Evolutionary conservation across 2,329 filamentous ascomycete genomes (phyloP).

Genomic region (Penicillium sp.): DNA sequence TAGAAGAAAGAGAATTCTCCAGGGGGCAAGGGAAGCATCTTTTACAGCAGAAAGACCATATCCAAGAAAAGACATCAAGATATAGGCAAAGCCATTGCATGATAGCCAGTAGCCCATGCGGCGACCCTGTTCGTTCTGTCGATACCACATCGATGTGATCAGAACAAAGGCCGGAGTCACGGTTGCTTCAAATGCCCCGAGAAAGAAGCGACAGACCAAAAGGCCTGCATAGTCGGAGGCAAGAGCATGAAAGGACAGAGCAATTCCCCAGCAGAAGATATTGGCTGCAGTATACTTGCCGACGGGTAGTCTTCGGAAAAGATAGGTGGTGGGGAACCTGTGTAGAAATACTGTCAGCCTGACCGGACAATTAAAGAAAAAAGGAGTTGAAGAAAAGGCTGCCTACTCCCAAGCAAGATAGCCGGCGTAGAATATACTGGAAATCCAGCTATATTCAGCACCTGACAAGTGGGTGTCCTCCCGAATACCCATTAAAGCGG

Average conservation of each 20-base stretch:
- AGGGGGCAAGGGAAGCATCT: constrained; percentile 1
- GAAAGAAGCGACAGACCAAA: constrained; percentile 24
- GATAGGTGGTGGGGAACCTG: constrained; percentile 52
- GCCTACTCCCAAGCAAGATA: constrained; percentile 51
- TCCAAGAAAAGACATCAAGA: constrained; percentile 11
- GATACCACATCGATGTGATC: constrained; percentile 27
- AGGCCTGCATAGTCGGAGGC: constrained; percentile 24
- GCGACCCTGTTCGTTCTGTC: constrained; percentile 14
- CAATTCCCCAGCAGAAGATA: constrained; percentile 26
- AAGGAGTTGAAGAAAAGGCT: background rate
- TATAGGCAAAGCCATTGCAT: constrained; percentile 21
- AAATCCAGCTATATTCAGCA: constrained; percentile 55
- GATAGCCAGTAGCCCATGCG: constrained; percentile 21
- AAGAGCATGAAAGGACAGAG: constrained; percentile 18
- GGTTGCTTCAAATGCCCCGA: constrained; percentile 59
- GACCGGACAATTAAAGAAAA: background rate
- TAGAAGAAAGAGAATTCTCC: constrained; percentile 21
- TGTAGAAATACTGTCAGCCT: background rate
- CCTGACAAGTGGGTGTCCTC: constrained; percentile 40
- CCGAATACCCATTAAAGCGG: constrained; percentile 23
- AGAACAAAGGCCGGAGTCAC: constrained; percentile 62
- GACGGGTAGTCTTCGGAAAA: constrained; percentile 53
- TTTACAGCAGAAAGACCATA: constrained; percentile 17
- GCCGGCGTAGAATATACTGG: constrained; percentile 40
- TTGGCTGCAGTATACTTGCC: constrained; percentile 53